Conservation (phyloP, 2,329 filamentous ascomycete species). For the Elsinoe perseae region DNA sequence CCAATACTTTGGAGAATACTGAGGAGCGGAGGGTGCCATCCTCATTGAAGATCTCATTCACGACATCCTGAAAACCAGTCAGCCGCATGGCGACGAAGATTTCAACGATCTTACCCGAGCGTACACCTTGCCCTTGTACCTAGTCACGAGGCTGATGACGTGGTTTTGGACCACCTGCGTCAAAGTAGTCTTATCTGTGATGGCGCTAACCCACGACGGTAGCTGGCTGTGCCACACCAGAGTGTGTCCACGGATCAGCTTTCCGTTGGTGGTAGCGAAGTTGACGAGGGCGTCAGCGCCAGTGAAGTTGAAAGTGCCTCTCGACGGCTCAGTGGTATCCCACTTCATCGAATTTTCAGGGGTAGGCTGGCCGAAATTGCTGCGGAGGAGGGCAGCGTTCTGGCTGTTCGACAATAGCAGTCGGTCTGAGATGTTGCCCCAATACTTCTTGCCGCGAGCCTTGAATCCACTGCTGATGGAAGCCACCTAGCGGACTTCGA, state of each 20-base stretch:
- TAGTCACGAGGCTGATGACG: slow-evolving; percentile 32
- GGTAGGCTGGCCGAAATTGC: slow-evolving; percentile 30
- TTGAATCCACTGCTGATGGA: slow-evolving; percentile 36
- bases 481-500: not conserved
- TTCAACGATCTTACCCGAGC: not conserved
- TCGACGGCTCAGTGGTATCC: slow-evolving; percentile 33
- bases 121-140: slow-evolving; percentile 30
- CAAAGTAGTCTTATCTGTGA: slow-evolving; percentile 34
- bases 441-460: slow-evolving; percentile 58
- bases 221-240: slow-evolving; percentile 38
- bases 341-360: slow-evolving; percentile 36
- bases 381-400: slow-evolving; percentile 48
- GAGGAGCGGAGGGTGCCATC: slow-evolving; percentile 24
- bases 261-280: slow-evolving; percentile 31
- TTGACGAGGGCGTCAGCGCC: slow-evolving; percentile 31
- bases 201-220: slow-evolving; percentile 33
- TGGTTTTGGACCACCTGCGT: slow-evolving; percentile 37
- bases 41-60: slow-evolving; percentile 20
- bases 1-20: slow-evolving; percentile 25
- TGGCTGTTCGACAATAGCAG: slow-evolving; percentile 5
- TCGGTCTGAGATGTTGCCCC: slow-evolving; percentile 40
- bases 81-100: slow-evolving; percentile 26
- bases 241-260: slow-evolving; percentile 35
- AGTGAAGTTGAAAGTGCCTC: slow-evolving; percentile 29
- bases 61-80: slow-evolving; percentile 17